phyloP scores from a whole-genome alignment of 306 rosid genomes.

The Gynostemma pentaphyllum region DNA sequence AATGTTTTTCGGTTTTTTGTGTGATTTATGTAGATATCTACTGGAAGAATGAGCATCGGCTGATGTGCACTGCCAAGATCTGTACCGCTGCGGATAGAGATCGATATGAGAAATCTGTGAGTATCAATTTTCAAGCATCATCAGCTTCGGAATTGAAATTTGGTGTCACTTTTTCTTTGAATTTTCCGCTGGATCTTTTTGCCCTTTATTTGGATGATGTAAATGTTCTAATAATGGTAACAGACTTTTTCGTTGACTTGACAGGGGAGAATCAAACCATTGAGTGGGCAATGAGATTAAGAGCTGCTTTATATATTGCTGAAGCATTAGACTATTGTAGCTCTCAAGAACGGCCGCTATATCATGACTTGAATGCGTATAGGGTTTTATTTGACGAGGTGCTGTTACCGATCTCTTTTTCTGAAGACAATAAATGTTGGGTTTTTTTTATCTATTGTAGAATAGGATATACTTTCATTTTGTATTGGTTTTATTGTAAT shows the following conservation, averaged over 20 bases:
- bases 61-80: conserved; percentile 60
- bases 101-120: no score
- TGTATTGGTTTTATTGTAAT: not conserved
- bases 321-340: conserved; percentile 62
- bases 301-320: conserved; percentile 62
- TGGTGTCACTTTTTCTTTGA: not conserved
- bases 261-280: conserved; percentile 82
- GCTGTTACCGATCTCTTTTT: conserved; percentile 9
- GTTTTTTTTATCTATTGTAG: not conserved
- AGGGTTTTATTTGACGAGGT: conserved; percentile 81
- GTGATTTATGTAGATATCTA: no score
- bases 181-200: not conserved
- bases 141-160: not conserved
- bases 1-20: no score
- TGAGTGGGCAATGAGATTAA: conserved; percentile 71
- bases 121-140: no score
- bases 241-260: not conserved
- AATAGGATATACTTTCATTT: not conserved
- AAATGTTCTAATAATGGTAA: not conserved
- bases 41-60: no score
- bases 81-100: conserved; percentile 86
- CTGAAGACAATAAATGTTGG: not conserved
- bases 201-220: not conserved
- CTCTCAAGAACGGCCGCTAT: conserved; percentile 47
- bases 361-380: conserved; percentile 73